These are phyloP conservation scores for Serpula lacrymans DNA, from an alignment of 768 basidiomycete genomes.

Conservation along the genomic window DNA sequence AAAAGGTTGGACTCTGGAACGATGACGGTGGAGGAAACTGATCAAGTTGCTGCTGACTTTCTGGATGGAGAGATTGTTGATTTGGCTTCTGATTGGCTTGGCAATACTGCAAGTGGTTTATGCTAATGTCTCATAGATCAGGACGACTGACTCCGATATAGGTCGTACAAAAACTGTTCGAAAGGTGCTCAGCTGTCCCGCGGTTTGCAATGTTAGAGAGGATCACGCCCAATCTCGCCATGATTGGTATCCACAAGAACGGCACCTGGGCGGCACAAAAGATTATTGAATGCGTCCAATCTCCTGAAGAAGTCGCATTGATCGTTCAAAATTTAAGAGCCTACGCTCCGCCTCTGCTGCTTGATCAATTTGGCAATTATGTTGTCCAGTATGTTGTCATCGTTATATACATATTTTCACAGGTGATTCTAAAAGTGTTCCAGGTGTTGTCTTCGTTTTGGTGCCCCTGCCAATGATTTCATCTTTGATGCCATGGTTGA, in stretches of 20 bases:
- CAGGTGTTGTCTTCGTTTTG: conserved; percentile 89
- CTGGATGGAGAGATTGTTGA: conserved; percentile 94
- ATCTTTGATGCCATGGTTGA: conserved; percentile 98
- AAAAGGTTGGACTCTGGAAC: conserved; percentile 91
- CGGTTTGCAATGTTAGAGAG: conserved; percentile 92
- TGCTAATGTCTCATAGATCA: conserved; percentile 6
- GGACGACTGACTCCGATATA: conserved; percentile 23
- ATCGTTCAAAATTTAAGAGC: conserved; percentile 86
- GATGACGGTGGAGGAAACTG: conserved; percentile 82
- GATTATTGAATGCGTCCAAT: conserved; percentile 93
- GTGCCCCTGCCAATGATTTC: conserved; percentile 86
- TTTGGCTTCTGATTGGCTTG: conserved; percentile 96
- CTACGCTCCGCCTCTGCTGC: conserved; percentile 88
- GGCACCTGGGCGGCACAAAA: conserved; percentile 99
- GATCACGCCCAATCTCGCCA: conserved; percentile 88
- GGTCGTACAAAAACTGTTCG: conserved; percentile 97
- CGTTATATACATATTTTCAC: background rate
- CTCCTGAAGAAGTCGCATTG: conserved; percentile 79
- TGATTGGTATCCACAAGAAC: conserved; percentile 99
- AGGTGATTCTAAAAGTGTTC: conserved; percentile 5
- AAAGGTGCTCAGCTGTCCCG: conserved; percentile 74
- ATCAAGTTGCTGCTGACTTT: conserved; percentile 86
- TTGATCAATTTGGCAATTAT: conserved; percentile 93
- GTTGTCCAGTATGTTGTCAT: conserved; percentile 76
- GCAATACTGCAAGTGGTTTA: conserved; percentile 76